phyloP scores from a whole-genome alignment of 257 asterid genomes.

The Jacaranda mimosifolia region DNA sequence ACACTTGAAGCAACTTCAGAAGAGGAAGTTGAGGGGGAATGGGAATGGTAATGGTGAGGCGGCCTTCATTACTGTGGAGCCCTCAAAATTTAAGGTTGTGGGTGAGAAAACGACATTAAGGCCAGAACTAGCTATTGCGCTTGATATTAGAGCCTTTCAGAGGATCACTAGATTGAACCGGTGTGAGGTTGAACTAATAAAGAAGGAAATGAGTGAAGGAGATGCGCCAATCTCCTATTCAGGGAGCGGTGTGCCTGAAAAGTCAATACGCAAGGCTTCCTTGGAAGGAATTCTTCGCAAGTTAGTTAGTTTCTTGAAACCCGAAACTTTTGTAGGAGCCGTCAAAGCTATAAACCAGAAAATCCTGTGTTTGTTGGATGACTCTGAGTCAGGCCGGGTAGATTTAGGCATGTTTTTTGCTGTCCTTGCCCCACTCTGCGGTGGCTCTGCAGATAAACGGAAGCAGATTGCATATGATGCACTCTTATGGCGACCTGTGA shows the following conservation, averaged over 20 bases:
- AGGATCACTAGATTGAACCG: slow-evolving; percentile 88
- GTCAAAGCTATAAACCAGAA: slow-evolving; percentile 93
- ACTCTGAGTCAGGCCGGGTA: slow-evolving; percentile 83
- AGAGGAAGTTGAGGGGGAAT: slow-evolving; percentile 77
- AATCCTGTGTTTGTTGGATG: slow-evolving; percentile 81
- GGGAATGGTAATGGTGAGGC: slow-evolving; percentile 73
- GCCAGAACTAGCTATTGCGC: slow-evolving; percentile 74
- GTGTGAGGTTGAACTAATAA: slow-evolving; percentile 78
- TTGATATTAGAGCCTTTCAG: slow-evolving; percentile 89
- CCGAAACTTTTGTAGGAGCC: slow-evolving; percentile 94
- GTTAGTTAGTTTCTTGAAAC: slow-evolving; percentile 85
- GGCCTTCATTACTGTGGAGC: slow-evolving; percentile 71
- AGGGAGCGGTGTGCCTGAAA: slow-evolving; percentile 80
- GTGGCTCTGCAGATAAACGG: slow-evolving; percentile 82
- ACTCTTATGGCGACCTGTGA: slow-evolving; percentile 89
- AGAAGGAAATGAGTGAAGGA: slow-evolving; percentile 85
- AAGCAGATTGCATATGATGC: slow-evolving; percentile 88
- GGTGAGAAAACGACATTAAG: slow-evolving; percentile 83
- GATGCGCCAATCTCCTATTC: slow-evolving; percentile 87
- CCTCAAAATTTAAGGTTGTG: slow-evolving; percentile 72
- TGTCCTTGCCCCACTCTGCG: slow-evolving; percentile 81
- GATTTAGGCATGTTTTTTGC: slow-evolving; percentile 96
- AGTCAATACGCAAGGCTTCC: slow-evolving; percentile 91
- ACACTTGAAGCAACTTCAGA: slow-evolving; percentile 94
- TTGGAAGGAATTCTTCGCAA: slow-evolving; percentile 79